Conservation (phyloP, 768 basidiomycete species). For the Agrocybe pediades region DNA sequence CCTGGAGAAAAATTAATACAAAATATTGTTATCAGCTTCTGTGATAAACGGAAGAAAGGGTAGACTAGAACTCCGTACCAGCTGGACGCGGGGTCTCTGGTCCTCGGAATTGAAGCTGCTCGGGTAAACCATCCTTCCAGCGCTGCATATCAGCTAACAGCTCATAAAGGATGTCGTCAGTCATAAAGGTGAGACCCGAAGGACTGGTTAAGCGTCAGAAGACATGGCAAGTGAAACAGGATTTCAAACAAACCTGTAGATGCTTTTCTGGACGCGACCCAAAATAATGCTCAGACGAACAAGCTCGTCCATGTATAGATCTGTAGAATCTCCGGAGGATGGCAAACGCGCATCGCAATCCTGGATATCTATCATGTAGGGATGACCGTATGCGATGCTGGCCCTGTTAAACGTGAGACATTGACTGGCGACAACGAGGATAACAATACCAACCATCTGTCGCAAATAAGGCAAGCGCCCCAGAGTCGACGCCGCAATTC, state of each 20-base stretch:
- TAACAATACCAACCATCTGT: constrained; percentile 71
- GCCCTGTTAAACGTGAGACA: constrained; percentile 49
- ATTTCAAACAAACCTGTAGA: constrained; percentile 68
- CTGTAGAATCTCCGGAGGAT: constrained; percentile 78
- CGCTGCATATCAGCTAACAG: constrained; percentile 67
- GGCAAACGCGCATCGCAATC: constrained; percentile 96
- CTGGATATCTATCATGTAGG: constrained; percentile 93
- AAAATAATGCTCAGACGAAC: constrained; percentile 90
- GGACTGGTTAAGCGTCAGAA: constrained; percentile 49
- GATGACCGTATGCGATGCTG: constrained; percentile 88
- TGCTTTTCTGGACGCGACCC: constrained; percentile 88
- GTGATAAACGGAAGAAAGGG: neutral
- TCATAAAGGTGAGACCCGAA: constrained; percentile 84
- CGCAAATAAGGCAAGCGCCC: constrained; percentile 93
- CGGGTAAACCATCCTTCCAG: constrained; percentile 82
- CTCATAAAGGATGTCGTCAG: constrained; percentile 72
- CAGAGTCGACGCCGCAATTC: constrained; percentile 90
- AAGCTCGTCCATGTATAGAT: constrained; percentile 87
- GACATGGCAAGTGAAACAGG: neutral
- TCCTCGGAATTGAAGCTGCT: constrained; percentile 77
- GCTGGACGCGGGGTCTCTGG: constrained; percentile 63
- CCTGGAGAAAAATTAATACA: constrained; percentile 45
- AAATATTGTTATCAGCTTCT: neutral
- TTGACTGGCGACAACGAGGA: constrained; percentile 6
- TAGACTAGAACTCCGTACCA: constrained; percentile 45